Evolutionary conservation across 805 yeast species (phyloP).

Genomic region (Schwanniomyces vanrijiae): DNA sequence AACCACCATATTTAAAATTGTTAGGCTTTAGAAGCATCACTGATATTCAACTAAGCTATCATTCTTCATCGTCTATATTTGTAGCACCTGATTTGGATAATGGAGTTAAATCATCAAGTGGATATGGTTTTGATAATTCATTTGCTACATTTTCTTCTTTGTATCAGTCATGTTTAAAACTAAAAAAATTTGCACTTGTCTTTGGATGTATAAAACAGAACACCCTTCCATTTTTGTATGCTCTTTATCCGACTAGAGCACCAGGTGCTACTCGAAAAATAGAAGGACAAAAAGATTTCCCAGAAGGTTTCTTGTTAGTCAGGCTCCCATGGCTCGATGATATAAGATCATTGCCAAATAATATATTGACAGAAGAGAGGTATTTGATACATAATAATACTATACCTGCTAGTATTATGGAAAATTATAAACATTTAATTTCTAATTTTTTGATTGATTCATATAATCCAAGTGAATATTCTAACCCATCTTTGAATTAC

Average conservation of each 20-base stretch:
- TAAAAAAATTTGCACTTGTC: constrained; percentile 60
- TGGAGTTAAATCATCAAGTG: constrained; percentile 24
- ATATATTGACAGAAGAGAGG: constrained; percentile 17
- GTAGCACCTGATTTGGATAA: constrained; percentile 62
- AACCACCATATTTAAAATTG: constrained; percentile 56
- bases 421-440: constrained; percentile 22
- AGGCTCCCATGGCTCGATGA: constrained; percentile 76
- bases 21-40: constrained; percentile 61
- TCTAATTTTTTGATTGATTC: constrained; percentile 44
- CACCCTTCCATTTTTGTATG: constrained; percentile 56
- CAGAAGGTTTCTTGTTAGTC: constrained; percentile 74
- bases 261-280: constrained; percentile 16
- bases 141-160: constrained; percentile 65
- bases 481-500: constrained; percentile 68
- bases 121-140: constrained; percentile 58
- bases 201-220: constrained; percentile 65
- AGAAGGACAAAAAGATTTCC: constrained; percentile 28
- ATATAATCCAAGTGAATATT: constrained; percentile 56
- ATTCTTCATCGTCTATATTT: constrained; percentile 55
- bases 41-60: constrained; percentile 51
- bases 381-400: constrained; percentile 5
- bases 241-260: constrained; percentile 55
- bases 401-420: constrained; percentile 11
- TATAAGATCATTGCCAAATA: constrained; percentile 61
- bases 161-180: constrained; percentile 55